A percentile compares a stretch with the other conserved stretches of the same genome.
Conservation (phyloP, 331 rosid genomes). For the Telfairia occidentalis region DNA sequence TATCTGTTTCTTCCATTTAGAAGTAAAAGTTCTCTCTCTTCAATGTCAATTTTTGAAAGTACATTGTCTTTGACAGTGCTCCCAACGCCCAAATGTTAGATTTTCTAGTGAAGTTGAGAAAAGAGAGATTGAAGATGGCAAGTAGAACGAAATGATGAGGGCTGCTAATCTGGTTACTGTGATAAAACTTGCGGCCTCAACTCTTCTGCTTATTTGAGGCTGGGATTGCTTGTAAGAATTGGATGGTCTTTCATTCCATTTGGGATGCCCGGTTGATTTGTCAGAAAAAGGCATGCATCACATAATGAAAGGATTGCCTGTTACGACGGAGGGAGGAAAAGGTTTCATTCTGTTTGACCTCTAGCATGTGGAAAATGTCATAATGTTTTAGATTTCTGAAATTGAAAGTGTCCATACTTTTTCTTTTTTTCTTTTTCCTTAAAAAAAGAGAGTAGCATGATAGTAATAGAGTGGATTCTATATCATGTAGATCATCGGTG, state of each 20-base stretch:
- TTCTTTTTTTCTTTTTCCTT: neutral
- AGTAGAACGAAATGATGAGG: neutral
- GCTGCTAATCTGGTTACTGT: neutral
- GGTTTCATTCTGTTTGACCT: neutral
- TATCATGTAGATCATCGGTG: neutral
- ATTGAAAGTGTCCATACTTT: neutral
- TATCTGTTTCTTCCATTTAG: neutral
- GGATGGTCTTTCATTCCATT: neutral
- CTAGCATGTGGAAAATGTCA: neutral
- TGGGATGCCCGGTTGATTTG: neutral
- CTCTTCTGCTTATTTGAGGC: neutral
- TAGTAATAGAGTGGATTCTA: neutral
- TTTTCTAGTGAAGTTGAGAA: constrained; percentile 43
- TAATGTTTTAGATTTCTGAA: neutral
- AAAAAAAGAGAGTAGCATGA: neutral
- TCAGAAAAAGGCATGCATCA: neutral
- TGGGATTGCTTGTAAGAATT: neutral
- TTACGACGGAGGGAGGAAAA: neutral
- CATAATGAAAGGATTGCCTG: neutral
- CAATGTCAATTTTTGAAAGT: neutral
- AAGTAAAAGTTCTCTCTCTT: neutral
- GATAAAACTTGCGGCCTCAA: neutral
- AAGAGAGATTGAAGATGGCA: constrained; percentile 23
- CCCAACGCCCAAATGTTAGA: constrained; percentile 54
- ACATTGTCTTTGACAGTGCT: constrained; percentile 34